Evolutionary conservation across 2,329 filamentous ascomycete genomes (phyloP).

Genomic region (Sclerotinia subarctica): DNA sequence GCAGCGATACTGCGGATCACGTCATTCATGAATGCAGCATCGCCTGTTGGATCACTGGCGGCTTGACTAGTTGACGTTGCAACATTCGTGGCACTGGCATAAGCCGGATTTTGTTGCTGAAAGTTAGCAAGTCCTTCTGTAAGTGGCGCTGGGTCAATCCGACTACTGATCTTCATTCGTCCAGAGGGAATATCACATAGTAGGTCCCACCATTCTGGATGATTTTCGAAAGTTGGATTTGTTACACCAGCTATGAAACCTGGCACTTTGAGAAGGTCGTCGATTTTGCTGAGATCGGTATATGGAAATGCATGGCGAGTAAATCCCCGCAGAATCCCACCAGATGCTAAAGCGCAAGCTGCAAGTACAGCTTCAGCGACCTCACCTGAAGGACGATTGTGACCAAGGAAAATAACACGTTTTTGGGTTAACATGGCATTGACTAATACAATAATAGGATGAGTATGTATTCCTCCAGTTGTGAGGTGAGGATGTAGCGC

Average conservation of each 20-base stretch:
- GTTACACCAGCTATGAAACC: conserved; percentile 98
- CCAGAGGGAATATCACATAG: conserved; percentile 90
- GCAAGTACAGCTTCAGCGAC: conserved; percentile 97
- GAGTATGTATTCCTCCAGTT: conserved; percentile 82
- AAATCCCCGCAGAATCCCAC: conserved; percentile 88
- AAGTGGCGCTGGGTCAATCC: conserved; percentile 73
- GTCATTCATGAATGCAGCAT: conserved; percentile 83
- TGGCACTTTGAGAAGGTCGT: conserved; percentile 91
- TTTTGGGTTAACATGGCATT: conserved; percentile 97
- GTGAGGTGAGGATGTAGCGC: conserved; percentile 86
- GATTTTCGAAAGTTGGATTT: conserved; percentile 91
- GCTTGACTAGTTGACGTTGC: conserved; percentile 34
- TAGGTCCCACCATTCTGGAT: conserved; percentile 97
- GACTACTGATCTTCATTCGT: conserved; percentile 88
- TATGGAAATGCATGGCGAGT: conserved; percentile 96
- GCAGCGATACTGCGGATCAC: conserved; percentile 80
- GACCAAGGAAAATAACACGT: conserved; percentile 89
- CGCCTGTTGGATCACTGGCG: conserved; percentile 71
- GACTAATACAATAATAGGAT: conserved; percentile 90
- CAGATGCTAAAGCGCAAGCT: conserved; percentile 91
- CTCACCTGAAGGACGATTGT: conserved; percentile 92
- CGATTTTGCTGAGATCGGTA: conserved; percentile 95
- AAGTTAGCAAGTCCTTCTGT: conserved; percentile 88
- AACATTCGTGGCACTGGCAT: conserved; percentile 50
- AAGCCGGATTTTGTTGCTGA: conserved; percentile 69